Base-by-base conservation (phyloP, 306 rosid genomes). In the Pterocarpus macrocarpus region DNA sequence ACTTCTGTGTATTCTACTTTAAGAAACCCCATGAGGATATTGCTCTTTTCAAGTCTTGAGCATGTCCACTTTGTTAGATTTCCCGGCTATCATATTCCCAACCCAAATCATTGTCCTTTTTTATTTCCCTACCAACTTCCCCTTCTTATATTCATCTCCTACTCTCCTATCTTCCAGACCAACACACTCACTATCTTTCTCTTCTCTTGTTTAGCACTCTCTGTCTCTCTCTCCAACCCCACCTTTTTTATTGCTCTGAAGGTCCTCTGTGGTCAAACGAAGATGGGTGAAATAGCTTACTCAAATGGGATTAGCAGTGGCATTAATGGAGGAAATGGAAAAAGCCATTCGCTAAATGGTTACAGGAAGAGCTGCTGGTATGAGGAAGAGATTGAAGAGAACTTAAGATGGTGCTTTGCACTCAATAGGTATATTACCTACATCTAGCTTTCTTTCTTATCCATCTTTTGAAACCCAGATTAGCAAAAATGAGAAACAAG, bases 311-410 rank as follows among this genome's bases (percentile, higher is more conserved):
- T 71, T 73, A 69, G 65, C 79, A 89, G 90, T 83, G 94, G 49
- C 49, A 8, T 43, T 43, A 43, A 43, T 8, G 49, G 85, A 62
- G 92, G 81, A 66, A 84, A 84, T 80, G 94, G 87, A 44, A 87
- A 91, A 80, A 81, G 57, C 39, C 88, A 89, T 75, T 69, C 95
- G 0, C 88, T 83, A 6, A 93, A 88, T 91, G 99, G 99, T 65
- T 92, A 93, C 67, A 84, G 99, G 81, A 95, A 93, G 77, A 92
- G 99, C 73, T 95, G 99, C 76, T 95, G 99, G 99, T 95, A 95
- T 61, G 99, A 95, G 79, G 97, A 95, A 80, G 99, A 95, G 88
- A 95, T 92, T 71, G 99, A 95, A 83, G 99, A 95, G 75, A 90
- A 95, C 75, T 68, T 95, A 34, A 90, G 99, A 89, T 95, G 99